A percentile compares a stretch with the other conserved stretches of the same genome.
phyloP scores from a whole-genome alignment of 345 rosid species.

The Eucalyptus urophylla region DNA sequence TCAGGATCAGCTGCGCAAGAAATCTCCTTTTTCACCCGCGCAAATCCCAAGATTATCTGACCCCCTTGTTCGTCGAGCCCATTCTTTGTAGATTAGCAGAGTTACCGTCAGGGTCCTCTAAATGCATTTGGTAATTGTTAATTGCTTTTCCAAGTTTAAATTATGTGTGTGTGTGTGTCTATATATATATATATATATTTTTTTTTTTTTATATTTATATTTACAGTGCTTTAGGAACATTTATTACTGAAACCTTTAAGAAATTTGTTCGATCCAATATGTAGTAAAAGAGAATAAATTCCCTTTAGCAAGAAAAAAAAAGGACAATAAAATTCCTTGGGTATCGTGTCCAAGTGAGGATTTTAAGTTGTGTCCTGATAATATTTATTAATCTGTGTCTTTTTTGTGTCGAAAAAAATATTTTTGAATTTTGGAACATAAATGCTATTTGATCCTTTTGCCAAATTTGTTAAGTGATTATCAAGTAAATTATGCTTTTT shows the following conservation, averaged over 20 bases:
- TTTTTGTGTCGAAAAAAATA: not conserved
- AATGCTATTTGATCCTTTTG: not conserved
- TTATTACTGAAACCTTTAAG: not conserved
- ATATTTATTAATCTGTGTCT: not conserved
- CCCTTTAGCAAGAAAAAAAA: not conserved
- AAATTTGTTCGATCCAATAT: not conserved
- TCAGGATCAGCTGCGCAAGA: not conserved
- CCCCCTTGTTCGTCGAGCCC: not conserved
- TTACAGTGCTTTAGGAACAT: not conserved
- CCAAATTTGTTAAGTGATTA: not conserved
- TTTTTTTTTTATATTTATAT: no score
- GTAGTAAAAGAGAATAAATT: not conserved
- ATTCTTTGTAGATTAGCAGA: not conserved
- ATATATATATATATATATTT: no score
- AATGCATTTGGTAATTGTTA: not conserved
- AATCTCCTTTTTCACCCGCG: not conserved
- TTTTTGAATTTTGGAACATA: not conserved
- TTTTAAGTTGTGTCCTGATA: no score
- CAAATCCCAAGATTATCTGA: not conserved
- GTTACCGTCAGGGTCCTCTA: not conserved
- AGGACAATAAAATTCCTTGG: not conserved
- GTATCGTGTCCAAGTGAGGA: not conserved
- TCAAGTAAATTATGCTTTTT: not conserved
- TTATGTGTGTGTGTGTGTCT: fast-evolving
- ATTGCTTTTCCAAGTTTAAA: not conserved